Percentiles rank a stretch among this genome's conserved stretches.
These are phyloP conservation scores for Calonectria ilicicola DNA, from an alignment of 2,329 filamentous ascomycete genomes.

Conservation along the genomic window DNA sequence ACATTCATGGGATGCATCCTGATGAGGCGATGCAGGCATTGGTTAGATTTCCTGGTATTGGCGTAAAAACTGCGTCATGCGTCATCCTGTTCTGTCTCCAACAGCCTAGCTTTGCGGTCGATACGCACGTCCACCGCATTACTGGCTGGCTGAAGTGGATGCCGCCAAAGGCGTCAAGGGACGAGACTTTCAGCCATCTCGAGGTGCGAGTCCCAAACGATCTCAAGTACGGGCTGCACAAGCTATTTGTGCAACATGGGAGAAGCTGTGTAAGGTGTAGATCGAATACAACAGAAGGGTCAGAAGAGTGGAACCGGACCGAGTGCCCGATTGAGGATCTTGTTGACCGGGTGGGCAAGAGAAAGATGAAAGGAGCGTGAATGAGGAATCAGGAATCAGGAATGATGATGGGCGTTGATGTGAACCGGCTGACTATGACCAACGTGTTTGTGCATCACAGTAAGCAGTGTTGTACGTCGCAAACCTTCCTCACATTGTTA, in stretches of 20 bases:
- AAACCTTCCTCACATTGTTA: neutral
- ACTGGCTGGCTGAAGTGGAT: constrained; percentile 43
- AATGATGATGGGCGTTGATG: neutral
- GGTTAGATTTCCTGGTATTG: constrained; percentile 43
- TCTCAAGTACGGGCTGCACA: constrained; percentile 43
- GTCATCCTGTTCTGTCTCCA: constrained; percentile 44
- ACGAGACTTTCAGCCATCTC: constrained; percentile 42
- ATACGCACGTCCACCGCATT: constrained; percentile 43
- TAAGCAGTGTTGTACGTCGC: neutral
- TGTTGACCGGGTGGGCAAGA: constrained; percentile 40
- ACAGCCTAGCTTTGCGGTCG: constrained; percentile 44
- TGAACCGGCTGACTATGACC: neutral
- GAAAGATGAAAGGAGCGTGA: constrained; percentile 26
- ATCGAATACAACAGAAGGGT: constrained; percentile 43
- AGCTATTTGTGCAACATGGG: constrained; percentile 42
- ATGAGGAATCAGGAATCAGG: too few species aligned
- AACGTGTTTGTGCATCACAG: neutral
- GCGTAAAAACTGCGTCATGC: constrained; percentile 44
- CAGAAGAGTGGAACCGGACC: constrained; percentile 39
- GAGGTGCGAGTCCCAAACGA: constrained; percentile 42
- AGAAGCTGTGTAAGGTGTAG: constrained; percentile 40
- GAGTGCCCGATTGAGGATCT: constrained; percentile 40
- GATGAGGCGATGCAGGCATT: constrained; percentile 44
- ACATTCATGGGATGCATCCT: constrained; percentile 43
- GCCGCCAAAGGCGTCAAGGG: constrained; percentile 40